phyloP scores from a whole-genome alignment of 2,329 filamentous ascomycete genomes.

The Ascochyta fabae region DNA sequence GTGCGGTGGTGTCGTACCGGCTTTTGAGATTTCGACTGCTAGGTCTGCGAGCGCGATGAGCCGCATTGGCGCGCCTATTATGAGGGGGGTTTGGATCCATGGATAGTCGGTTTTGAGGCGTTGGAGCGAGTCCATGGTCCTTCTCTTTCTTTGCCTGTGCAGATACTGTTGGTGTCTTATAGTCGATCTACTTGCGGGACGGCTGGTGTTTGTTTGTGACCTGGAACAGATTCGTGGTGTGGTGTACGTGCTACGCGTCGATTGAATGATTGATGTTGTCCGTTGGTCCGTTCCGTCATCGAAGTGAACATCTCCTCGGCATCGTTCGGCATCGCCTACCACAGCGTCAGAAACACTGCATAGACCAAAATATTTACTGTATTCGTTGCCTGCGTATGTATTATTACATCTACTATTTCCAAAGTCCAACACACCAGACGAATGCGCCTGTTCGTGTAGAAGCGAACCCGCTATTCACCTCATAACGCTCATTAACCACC shows the following conservation, averaged over 20 bases:
- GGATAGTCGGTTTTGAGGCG: slow-evolving; percentile 56
- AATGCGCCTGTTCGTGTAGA: slow-evolving; percentile 9
- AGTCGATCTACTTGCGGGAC: too few species aligned
- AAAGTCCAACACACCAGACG: slow-evolving; percentile 18
- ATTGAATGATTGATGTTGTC: too few species aligned
- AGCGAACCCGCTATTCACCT: slow-evolving; percentile 23
- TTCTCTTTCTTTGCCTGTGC: neutral
- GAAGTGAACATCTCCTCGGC: slow-evolving; percentile 17
- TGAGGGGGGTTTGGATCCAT: slow-evolving; percentile 64
- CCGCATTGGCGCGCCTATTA: slow-evolving; percentile 73
- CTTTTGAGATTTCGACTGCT: slow-evolving; percentile 65
- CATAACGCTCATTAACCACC: slow-evolving; percentile 23
- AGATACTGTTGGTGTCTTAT: too few species aligned
- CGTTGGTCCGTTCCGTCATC: slow-evolving; percentile 13
- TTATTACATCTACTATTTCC: slow-evolving; percentile 11
- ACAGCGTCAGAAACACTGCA: too few species aligned
- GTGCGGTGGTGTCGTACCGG: slow-evolving; percentile 44
- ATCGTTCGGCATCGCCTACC: too few species aligned
- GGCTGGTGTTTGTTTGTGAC: too few species aligned
- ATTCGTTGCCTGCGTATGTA: slow-evolving; percentile 4
- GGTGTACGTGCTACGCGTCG: too few species aligned
- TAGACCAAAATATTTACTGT: neutral
- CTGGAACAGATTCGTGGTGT: too few species aligned
- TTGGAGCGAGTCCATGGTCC: neutral
- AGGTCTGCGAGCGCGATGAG: slow-evolving; percentile 64